Percentiles rank a stretch among this genome's conserved stretches.
phyloP scores from a whole-genome alignment of 176 grass and related monocot species.

The Hordeum marinum region DNA sequence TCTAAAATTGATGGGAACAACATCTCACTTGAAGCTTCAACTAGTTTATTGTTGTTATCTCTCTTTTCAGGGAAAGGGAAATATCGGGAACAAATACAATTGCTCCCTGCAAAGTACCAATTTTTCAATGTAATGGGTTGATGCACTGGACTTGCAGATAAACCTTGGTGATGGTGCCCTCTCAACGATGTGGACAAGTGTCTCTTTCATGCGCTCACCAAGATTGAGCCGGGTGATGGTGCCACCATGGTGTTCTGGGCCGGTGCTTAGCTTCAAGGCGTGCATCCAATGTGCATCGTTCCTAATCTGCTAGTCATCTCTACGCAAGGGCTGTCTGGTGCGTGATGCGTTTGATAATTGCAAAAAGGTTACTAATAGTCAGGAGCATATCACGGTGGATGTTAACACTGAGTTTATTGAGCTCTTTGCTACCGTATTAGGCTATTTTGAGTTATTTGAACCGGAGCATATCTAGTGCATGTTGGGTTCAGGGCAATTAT shows the following conservation, averaged over 20 bases:
- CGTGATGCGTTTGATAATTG: not conserved
- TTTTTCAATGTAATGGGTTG: not conserved
- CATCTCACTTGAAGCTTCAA: slow-evolving; percentile 2
- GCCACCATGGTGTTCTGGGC: not conserved
- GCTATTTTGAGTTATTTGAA: not conserved
- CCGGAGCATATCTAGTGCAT: not conserved
- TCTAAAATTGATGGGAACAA: not conserved
- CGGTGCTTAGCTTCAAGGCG: too few relatives aligned
- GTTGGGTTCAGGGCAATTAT: not conserved
- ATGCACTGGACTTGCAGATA: not conserved
- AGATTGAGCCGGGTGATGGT: not conserved
- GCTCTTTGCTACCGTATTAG: not conserved
- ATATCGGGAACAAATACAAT: not conserved
- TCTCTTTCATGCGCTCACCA: not conserved
- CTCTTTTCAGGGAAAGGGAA: not conserved
- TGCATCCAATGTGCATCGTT: not conserved
- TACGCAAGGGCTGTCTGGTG: not conserved
- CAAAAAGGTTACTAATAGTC: not conserved
- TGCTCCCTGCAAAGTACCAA: not conserved
- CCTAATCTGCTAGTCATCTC: not conserved
- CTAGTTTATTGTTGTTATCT: not conserved
- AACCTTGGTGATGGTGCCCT: not conserved
- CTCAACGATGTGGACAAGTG: not conserved
- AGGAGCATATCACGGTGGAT: not conserved
- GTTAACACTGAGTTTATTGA: not conserved